phyloP scores from a whole-genome alignment of 1,284 basidiomycete genomes.

The Flammula alnicola region DNA sequence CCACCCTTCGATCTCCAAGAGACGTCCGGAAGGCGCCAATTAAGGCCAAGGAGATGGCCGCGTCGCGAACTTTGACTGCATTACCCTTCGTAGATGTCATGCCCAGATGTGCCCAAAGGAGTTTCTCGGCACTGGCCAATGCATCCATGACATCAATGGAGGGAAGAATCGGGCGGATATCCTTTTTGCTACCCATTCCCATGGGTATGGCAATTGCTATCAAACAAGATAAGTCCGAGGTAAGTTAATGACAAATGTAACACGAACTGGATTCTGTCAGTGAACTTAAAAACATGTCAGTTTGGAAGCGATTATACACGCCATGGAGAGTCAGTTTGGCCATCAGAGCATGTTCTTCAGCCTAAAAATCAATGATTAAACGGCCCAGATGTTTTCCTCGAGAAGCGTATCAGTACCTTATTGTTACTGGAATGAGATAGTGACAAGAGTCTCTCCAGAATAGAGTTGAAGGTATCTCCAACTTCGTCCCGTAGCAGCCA shows the following conservation, averaged over 20 bases:
- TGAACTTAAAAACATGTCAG: constrained; percentile 87
- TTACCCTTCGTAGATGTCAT: constrained; percentile 63
- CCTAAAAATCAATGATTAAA: constrained; percentile 42
- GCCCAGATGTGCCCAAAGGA: constrained; percentile 71
- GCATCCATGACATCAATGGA: constrained; percentile 66
- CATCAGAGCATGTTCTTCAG: constrained; percentile 73
- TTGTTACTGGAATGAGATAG: constrained; percentile 61
- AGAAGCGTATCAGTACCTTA: constrained; percentile 48
- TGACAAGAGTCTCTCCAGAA: constrained; percentile 63
- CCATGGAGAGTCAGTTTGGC: constrained; percentile 77
- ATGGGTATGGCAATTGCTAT: constrained; percentile 85
- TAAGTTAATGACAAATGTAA: not conserved
- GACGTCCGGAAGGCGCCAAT: constrained; percentile 81
- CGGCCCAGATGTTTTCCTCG: not conserved
- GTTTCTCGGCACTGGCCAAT: constrained; percentile 68
- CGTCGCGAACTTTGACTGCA: constrained; percentile 74
- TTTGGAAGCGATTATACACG: constrained; percentile 76
- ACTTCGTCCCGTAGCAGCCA: constrained; percentile 73
- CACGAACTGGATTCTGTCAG: constrained; percentile 82
- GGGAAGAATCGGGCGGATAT: constrained; percentile 40
- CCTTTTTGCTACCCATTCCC: constrained; percentile 63
- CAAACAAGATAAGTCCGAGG: constrained; percentile 6
- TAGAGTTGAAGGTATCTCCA: constrained; percentile 55
- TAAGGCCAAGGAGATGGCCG: constrained; percentile 70
- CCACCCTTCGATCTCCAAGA: constrained; percentile 61